These are phyloP conservation scores for Leccinellum albellum DNA, from an alignment of 768 basidiomycete species.

Conservation along the genomic window DNA sequence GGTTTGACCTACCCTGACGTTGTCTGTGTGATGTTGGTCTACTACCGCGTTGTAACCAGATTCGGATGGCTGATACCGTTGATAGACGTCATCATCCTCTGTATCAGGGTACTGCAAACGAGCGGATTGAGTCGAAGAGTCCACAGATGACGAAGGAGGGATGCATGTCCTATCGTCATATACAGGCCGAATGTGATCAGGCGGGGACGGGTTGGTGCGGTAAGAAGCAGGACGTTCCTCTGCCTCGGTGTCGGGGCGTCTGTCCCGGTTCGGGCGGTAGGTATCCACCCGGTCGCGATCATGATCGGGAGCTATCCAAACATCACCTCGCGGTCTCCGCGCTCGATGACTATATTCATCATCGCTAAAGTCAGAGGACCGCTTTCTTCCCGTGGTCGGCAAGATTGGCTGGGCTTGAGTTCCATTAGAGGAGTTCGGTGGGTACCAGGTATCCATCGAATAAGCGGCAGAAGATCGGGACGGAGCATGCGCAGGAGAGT, in stretches of 20 bases:
- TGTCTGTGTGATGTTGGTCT: slow-evolving; percentile 6
- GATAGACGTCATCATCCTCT: slow-evolving; percentile 14
- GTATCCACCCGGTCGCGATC: slow-evolving; percentile 4
- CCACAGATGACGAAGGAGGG: not conserved
- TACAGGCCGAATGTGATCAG: slow-evolving; percentile 2
- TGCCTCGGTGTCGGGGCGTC: slow-evolving; percentile 9
- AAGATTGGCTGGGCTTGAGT: slow-evolving; percentile 19
- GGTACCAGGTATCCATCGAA: slow-evolving; percentile 4
- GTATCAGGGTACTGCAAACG: slow-evolving; percentile 11
- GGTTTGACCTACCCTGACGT: slow-evolving; percentile 3
- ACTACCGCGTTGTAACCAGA: not conserved
- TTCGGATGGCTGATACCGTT: slow-evolving; percentile 5
- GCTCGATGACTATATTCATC: slow-evolving; percentile 17
- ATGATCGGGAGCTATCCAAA: slow-evolving; percentile 13
- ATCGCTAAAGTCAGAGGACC: slow-evolving; percentile 19
- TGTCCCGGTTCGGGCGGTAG: slow-evolving; percentile 9
- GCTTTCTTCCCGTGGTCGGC: slow-evolving; percentile 18
- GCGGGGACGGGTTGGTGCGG: slow-evolving; percentile 4
- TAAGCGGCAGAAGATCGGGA: slow-evolving; percentile 1
- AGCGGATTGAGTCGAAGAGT: not conserved
- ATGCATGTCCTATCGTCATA: slow-evolving; percentile 7
- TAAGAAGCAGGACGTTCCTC: slow-evolving; percentile 11
- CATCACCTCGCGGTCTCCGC: slow-evolving; percentile 24
- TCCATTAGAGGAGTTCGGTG: slow-evolving; percentile 1
- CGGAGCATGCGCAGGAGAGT: slow-evolving; percentile 6